These are phyloP conservation scores for Euphorbia lathyris DNA, from an alignment of 345 rosid species.

Conservation along the genomic window DNA sequence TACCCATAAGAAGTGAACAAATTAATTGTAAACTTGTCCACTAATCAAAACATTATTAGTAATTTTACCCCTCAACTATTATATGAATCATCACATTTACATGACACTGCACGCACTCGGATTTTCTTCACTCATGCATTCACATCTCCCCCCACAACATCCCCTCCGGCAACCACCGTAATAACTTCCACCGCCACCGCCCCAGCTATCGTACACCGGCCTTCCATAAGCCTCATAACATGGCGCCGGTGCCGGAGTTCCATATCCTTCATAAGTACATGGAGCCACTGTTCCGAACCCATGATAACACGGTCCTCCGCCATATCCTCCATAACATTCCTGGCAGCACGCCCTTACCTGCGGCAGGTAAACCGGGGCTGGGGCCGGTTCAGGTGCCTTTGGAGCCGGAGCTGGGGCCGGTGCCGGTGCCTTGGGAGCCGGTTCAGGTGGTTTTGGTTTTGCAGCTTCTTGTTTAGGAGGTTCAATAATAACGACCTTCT, in stretches of 20 bases:
- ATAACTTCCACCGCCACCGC: conserved; percentile 10
- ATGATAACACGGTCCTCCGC: conserved; percentile 12
- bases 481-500: neutral
- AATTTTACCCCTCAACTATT: neutral
- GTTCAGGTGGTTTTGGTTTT: neutral
- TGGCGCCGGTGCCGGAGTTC: conserved; percentile 2
- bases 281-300: neutral
- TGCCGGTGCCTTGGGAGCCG: neutral
- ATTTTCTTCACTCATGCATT: conserved; percentile 27
- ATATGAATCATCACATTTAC: conserved; percentile 9
- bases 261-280: conserved; percentile 11
- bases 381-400: neutral
- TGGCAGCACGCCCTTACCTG: conserved; percentile 12
- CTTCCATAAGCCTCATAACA: conserved; percentile 22
- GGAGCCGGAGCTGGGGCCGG: neutral
- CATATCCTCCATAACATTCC: conserved; percentile 18
- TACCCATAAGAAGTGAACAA: neutral
- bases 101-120: conserved; percentile 28
- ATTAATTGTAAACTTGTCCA: neutral
- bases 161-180: conserved; percentile 5
- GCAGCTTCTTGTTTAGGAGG: neutral
- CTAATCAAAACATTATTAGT: neutral
- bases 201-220: conserved; percentile 30
- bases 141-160: conserved; percentile 5
- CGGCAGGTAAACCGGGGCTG: neutral